Conservation (phyloP, 1,284 basidiomycete species). For the Tausonia pullulans region DNA sequence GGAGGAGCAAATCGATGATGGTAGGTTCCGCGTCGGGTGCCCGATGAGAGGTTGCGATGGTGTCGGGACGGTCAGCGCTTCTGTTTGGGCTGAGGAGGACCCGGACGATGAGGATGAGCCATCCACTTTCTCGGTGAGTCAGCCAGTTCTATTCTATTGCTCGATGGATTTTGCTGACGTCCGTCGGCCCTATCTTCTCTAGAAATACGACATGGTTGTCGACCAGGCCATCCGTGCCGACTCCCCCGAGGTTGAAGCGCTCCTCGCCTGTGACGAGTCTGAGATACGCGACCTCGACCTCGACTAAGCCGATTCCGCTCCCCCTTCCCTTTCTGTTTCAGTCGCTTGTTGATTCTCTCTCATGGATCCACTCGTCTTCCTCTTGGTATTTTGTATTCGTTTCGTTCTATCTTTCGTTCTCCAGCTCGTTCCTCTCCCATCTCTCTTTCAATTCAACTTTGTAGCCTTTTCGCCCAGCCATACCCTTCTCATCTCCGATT, state of each 20-base stretch:
- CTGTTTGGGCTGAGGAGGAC: not conserved
- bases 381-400: too few relatives aligned
- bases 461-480: not conserved
- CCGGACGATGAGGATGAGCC: not conserved
- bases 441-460: not conserved
- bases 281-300: not conserved
- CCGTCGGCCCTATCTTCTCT: not conserved
- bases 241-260: not conserved
- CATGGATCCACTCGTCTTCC: too few relatives aligned
- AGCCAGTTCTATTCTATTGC: not conserved
- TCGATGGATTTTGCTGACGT: not conserved
- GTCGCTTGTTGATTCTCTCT: not conserved
- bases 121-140: not conserved
- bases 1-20: not conserved
- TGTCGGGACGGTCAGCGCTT: not conserved
- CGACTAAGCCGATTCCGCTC: not conserved
- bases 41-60: conserved; percentile 1
- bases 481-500: not conserved
- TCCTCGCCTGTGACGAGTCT: not conserved
- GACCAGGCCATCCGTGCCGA: not conserved
- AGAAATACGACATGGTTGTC: not conserved
- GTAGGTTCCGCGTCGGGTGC: not conserved
- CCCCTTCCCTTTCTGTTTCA: too few relatives aligned
- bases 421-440: not conserved
- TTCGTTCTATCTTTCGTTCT: not conserved